Evolutionary conservation across 2,329 filamentous ascomycete species (phyloP).

Genomic region (Pseudopyrenochaeta lycopersici): DNA sequence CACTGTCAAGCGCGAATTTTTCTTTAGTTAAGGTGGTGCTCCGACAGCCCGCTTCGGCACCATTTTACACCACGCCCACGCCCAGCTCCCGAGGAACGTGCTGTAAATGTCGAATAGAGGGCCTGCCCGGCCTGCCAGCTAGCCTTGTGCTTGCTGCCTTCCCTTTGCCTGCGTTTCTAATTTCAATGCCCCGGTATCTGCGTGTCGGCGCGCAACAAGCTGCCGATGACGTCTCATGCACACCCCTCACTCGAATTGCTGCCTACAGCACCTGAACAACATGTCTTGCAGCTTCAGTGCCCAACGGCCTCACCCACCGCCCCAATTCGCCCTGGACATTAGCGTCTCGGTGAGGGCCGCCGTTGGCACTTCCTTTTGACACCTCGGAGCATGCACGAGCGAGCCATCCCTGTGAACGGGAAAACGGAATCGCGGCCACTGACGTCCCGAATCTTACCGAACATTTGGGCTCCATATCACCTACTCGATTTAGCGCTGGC

Average conservation of each 20-base stretch:
- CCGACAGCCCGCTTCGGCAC: constrained; percentile 24
- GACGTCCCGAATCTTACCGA: constrained; percentile 30
- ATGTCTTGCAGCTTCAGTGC: neutral
- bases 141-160: neutral
- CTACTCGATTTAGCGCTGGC: constrained; percentile 4
- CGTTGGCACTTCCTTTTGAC: constrained; percentile 15
- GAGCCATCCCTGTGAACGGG: constrained; percentile 26
- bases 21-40: constrained; percentile 24
- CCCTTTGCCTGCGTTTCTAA: constrained; percentile 2
- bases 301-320: neutral
- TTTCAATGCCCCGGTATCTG: constrained; percentile 7
- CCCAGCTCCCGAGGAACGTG: constrained; percentile 24
- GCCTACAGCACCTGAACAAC: constrained; percentile 5
- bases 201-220: constrained; percentile 13
- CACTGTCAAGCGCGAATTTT: constrained; percentile 31
- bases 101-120: constrained; percentile 8
- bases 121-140: constrained; percentile 2
- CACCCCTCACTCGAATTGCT: constrained; percentile 13
- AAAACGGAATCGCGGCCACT: constrained; percentile 29
- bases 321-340: constrained; percentile 5
- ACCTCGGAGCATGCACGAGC: constrained; percentile 22
- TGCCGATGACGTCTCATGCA: constrained; percentile 27
- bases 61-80: constrained; percentile 15
- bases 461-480: constrained; percentile 7
- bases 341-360: constrained; percentile 19